phyloP scores from a whole-genome alignment of 768 basidiomycete genomes.

The Pleurotus tuoliensis region DNA sequence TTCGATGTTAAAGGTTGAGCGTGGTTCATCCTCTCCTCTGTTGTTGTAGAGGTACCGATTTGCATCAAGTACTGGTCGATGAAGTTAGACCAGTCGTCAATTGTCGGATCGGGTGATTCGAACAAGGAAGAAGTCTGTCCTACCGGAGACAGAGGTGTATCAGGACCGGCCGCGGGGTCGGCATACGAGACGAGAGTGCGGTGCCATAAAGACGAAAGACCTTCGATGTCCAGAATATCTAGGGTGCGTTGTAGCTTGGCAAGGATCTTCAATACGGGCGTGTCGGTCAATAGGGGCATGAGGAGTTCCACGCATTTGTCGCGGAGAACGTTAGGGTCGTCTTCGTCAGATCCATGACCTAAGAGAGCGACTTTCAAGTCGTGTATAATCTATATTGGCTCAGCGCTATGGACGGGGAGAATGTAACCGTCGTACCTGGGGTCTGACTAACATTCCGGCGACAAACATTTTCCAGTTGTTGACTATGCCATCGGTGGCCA shows the following conservation, averaged over 20 bases:
- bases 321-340: slow-evolving; percentile 31
- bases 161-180: slow-evolving; percentile 4
- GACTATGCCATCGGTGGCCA: slow-evolving; percentile 50
- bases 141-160: slow-evolving; percentile 24
- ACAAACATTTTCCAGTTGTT: slow-evolving; percentile 87
- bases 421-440: slow-evolving; percentile 44
- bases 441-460: slow-evolving; percentile 53
- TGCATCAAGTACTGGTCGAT: slow-evolving; percentile 44
- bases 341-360: slow-evolving; percentile 12
- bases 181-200: slow-evolving; percentile 17
- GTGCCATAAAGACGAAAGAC: slow-evolving; percentile 50
- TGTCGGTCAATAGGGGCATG: slow-evolving; percentile 41
- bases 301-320: slow-evolving; percentile 50
- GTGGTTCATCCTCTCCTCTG: slow-evolving; percentile 5
- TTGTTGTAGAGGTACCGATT: slow-evolving; percentile 27
- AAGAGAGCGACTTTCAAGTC: slow-evolving; percentile 25
- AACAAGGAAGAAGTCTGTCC: slow-evolving; percentile 28
- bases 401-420: background rate
- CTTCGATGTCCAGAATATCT: slow-evolving; percentile 84
- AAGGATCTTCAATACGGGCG: slow-evolving; percentile 51
- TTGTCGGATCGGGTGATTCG: slow-evolving; percentile 44
- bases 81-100: slow-evolving; percentile 66
- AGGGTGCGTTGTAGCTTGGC: slow-evolving; percentile 67
- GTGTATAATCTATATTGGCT: background rate
- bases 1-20: slow-evolving; percentile 31